phyloP scores from a whole-genome alignment of 768 basidiomycete genomes.

The Russula virescens region DNA sequence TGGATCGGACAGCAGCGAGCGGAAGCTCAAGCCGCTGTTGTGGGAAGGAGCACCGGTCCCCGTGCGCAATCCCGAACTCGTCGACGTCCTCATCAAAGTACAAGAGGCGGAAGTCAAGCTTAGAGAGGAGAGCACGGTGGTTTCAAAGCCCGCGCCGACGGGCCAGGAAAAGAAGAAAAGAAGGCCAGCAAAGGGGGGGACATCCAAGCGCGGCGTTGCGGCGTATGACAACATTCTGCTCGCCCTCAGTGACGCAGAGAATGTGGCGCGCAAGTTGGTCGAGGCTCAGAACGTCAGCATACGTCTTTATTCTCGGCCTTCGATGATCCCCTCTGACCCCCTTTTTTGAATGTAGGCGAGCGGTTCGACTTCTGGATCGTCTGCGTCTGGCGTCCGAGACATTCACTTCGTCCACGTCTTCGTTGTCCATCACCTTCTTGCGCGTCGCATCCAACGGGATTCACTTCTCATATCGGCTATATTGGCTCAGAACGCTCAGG shows the following conservation, averaged over 20 bases:
- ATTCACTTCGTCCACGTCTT: constrained; percentile 83
- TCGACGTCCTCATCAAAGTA: constrained; percentile 77
- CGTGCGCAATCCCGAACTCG: constrained; percentile 85
- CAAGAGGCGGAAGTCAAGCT: constrained; percentile 70
- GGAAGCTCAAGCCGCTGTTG: constrained; percentile 50
- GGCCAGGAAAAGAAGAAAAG: constrained; percentile 35
- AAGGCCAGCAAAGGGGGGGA: constrained; percentile 34
- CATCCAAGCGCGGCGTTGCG: constrained; percentile 71
- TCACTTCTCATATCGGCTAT: constrained; percentile 69
- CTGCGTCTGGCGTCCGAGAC: constrained; percentile 52
- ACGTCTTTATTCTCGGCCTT: neutral
- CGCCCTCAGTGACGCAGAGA: constrained; percentile 86
- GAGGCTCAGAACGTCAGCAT: constrained; percentile 75
- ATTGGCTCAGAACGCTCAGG: constrained; percentile 36
- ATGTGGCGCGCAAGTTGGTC: constrained; percentile 68
- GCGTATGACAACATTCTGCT: constrained; percentile 83
- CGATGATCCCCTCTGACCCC: neutral
- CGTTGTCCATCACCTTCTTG: constrained; percentile 81
- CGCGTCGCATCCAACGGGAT: constrained; percentile 85
- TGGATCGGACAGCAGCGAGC: constrained; percentile 35
- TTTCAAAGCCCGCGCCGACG: constrained; percentile 25
- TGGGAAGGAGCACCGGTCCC: constrained; percentile 87
- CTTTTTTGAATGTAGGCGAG: constrained; percentile 31
- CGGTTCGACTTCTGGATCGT: constrained; percentile 36
- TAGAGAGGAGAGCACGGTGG: constrained; percentile 32